Base-by-base conservation (phyloP, 495 filamentous ascomycete genomes). In the Lasiosphaeriaceae sp. region DNA sequence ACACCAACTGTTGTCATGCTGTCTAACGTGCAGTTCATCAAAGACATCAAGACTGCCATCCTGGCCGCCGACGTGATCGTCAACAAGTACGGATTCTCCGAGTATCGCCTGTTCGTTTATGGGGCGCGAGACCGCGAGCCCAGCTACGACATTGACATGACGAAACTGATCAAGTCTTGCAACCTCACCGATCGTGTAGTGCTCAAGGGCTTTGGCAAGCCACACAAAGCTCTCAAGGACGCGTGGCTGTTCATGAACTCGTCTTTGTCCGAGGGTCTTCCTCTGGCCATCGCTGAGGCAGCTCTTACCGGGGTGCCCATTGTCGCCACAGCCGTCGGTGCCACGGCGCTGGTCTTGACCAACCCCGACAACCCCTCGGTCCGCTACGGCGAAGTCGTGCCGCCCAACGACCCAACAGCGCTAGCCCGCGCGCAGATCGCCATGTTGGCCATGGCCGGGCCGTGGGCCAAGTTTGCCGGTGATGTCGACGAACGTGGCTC, bases 161-260 rank as follows among this genome's bases (percentile, higher is more conserved):
- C 83, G 60, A 81, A 84, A 60, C 79, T 86, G 50, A 82, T 86
- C 50, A 80, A 80, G 3, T 79, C 79, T 20, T 83, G 82, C 61
- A 76, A 77, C 52, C 77, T 86, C 6, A 71, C 77, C 2, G 70
- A 75, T 14, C 70, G 69, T 26, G 83, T 84, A 51, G 76, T 77
- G 14, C 71, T 86, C 14, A 67, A 77, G 20, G 83, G 83, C 17
- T 82, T 79, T 9, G 83, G 80, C 12, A 80, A 84, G 48, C 76
- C 11, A 80, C 76, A 77, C 62, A 77, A 75, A 44, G 83, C 84
- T 4, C 74, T 86, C 1, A 72, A 80, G 45, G 79, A 81, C 52
- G 81, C 80, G 17, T 86, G 83, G 83, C 74, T 86, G 8, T 86
- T 86, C 74, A 71, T 86, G 20, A 86, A 86, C 68, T 86, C 83